These are phyloP conservation scores for Calophaca sinica DNA, from an alignment of 306 rosid genomes.

Conservation along the genomic window DNA sequence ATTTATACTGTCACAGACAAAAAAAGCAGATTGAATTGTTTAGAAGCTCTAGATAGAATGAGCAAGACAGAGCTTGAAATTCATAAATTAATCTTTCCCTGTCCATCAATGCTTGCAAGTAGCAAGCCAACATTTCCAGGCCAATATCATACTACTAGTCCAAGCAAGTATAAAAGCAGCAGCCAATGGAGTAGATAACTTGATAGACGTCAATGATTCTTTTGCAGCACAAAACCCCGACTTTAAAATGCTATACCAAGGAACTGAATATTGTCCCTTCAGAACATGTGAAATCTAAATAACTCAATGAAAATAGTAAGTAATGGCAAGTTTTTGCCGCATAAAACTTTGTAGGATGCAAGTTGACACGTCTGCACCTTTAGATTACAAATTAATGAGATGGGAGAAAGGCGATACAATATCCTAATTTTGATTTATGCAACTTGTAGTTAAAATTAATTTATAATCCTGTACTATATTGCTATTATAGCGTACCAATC, in stretches of 20 bases:
- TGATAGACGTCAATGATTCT: not conserved
- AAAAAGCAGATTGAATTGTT: not conserved
- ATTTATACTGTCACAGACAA: too few relatives aligned
- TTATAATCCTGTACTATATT: constrained; percentile 4
- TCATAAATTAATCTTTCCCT: not conserved
- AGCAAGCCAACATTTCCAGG: not conserved
- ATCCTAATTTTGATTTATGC: constrained; percentile 10
- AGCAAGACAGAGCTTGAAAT: not conserved
- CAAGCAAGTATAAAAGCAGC: too few relatives aligned
- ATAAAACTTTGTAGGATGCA: constrained; percentile 18
- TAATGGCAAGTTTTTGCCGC: not conserved
- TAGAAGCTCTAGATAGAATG: not conserved
- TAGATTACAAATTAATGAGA: not conserved
- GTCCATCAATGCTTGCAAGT: not conserved
- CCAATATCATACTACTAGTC: not conserved
- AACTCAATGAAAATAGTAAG: not conserved
- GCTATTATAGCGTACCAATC: not conserved
- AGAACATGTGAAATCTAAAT: constrained; percentile 7
- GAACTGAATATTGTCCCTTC: not conserved
- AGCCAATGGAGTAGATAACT: not conserved
- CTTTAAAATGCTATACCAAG: constrained; percentile 20
- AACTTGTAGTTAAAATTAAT: constrained; percentile 2
- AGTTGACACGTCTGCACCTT: constrained; percentile 25
- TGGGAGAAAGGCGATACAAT: not conserved
- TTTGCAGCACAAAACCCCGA: not conserved